Conservation (phyloP, 495 filamentous ascomycete species). For the Penicillium mononematosum region DNA sequence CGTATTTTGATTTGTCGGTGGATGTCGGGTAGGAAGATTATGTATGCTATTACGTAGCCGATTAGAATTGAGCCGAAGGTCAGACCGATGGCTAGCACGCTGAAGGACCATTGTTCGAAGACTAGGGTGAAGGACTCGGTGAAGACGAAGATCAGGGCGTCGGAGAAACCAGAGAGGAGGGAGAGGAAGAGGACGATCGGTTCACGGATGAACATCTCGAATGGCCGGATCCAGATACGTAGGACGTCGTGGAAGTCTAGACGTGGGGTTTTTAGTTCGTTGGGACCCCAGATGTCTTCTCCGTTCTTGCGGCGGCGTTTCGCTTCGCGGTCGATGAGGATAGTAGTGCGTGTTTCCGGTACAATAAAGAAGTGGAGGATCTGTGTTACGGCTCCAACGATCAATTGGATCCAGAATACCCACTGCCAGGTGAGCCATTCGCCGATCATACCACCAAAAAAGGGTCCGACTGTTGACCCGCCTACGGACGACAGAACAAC, state of each 20-base stretch:
- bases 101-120: conserved; percentile 64
- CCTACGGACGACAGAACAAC: conserved; percentile 75
- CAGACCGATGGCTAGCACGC: conserved; percentile 53
- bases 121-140: conserved; percentile 66
- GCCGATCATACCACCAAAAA: conserved; percentile 76
- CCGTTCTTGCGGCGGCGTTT: conserved; percentile 59
- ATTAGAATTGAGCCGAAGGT: conserved; percentile 63
- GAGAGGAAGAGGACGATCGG: conserved; percentile 73
- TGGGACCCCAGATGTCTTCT: conserved; percentile 62
- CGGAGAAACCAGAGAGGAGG: conserved; percentile 71
- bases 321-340: conserved; percentile 66
- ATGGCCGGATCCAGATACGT: conserved; percentile 66
- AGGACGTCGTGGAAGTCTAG: conserved; percentile 56
- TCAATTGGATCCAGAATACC: conserved; percentile 79
- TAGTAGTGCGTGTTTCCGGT: conserved; percentile 65
- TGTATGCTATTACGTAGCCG: conserved; percentile 64
- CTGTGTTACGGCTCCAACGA: conserved; percentile 67
- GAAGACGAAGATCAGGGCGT: conserved; percentile 81
- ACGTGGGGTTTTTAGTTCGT: conserved; percentile 53
- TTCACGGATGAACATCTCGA: conserved; percentile 75
- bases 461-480: conserved; percentile 72
- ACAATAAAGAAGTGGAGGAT: conserved; percentile 64
- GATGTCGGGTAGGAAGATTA: conserved; percentile 64
- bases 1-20: conserved; percentile 47
- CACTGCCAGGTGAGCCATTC: conserved; percentile 67